phyloP scores from a whole-genome alignment of 495 filamentous ascomycete species.

The Cercophora samala region DNA sequence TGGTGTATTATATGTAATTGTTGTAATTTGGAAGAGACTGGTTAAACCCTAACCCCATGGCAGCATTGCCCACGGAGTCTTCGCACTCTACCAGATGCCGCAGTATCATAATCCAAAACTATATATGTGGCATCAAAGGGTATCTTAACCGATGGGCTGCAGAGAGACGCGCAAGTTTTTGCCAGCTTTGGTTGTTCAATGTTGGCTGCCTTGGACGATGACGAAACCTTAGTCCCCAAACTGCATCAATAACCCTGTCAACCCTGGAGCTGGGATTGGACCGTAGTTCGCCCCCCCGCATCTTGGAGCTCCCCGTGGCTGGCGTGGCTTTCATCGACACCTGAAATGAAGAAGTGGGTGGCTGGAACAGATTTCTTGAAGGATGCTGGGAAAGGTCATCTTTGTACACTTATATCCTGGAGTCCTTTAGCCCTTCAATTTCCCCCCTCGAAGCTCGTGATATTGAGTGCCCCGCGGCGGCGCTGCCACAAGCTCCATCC shows the following conservation, averaged over 20 bases:
- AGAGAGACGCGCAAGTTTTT: neutral
- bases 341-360: neutral
- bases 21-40: neutral
- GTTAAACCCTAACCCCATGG: neutral
- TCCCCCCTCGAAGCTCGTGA: neutral
- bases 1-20: neutral
- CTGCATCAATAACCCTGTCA: neutral
- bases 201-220: conserved; percentile 3
- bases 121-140: neutral
- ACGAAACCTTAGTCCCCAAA: neutral
- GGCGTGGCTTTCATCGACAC: neutral
- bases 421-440: neutral
- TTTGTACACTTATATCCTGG: neutral
- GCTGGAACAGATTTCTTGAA: neutral
- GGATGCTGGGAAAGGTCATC: neutral
- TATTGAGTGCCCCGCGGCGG: neutral
- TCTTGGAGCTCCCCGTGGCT: neutral
- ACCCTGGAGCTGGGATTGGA: neutral
- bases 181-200: neutral
- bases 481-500: neutral
- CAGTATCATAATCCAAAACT: neutral
- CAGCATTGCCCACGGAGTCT: too few species aligned
- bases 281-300: neutral
- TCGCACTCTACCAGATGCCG: too few species aligned
- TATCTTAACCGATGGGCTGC: neutral